A percentile compares a stretch with the other conserved stretches of the same genome.
phyloP scores from a whole-genome alignment of 495 filamentous ascomycete species.

The Penicillium herquei region DNA sequence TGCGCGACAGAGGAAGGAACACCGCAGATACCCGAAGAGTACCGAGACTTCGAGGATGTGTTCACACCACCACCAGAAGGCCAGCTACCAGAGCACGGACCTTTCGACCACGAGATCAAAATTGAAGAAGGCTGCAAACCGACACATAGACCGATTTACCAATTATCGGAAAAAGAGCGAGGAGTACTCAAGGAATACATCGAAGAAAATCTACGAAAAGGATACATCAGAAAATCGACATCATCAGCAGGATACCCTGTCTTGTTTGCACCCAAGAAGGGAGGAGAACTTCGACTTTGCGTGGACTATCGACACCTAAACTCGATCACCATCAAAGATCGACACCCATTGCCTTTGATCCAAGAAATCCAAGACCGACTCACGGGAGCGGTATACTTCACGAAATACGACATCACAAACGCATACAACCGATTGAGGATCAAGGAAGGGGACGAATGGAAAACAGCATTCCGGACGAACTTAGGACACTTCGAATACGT shows the following conservation, averaged over 20 bases:
- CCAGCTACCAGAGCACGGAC: conserved; percentile 1
- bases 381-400: conserved; percentile 35
- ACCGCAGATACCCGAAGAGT: conserved; percentile 5
- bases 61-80: conserved; percentile 1
- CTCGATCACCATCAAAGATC: conserved; percentile 38
- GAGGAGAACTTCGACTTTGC: conserved; percentile 39
- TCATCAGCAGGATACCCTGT: conserved; percentile 25
- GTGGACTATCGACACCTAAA: conserved; percentile 48
- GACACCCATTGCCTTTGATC: conserved; percentile 45
- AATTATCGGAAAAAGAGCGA: neutral
- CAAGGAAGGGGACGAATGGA: neutral
- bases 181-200: conserved; percentile 3
- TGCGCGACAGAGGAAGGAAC: neutral
- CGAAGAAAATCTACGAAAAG: conserved; percentile 3
- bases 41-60: conserved; percentile 1
- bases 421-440: conserved; percentile 39
- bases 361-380: conserved; percentile 38
- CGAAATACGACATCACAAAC: conserved; percentile 44
- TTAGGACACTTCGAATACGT: conserved; percentile 4
- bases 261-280: conserved; percentile 34
- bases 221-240: conserved; percentile 41
- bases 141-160: neutral
- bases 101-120: neutral
- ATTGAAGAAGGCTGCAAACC: neutral
- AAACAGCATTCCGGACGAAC: neutral